These are phyloP conservation scores for Diplocarpon mali DNA, from an alignment of 2,329 filamentous ascomycete genomes.

Conservation along the genomic window DNA sequence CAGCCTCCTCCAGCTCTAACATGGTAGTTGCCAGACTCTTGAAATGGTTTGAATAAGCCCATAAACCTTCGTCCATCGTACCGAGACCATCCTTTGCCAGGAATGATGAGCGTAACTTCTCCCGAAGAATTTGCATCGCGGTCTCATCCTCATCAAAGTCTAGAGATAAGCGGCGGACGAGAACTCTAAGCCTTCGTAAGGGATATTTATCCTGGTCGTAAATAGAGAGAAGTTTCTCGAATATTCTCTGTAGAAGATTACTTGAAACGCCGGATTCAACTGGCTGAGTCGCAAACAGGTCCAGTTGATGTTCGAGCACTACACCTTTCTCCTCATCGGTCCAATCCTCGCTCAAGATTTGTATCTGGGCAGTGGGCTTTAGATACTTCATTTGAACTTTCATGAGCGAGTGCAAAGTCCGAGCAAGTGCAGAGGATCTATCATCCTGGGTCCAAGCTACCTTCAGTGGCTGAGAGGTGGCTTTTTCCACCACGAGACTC, in stretches of 20 bases:
- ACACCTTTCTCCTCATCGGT: slow-evolving; percentile 42
- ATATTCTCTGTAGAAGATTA: slow-evolving; percentile 16
- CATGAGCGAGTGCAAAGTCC: slow-evolving; percentile 47
- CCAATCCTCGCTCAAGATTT: slow-evolving; percentile 19
- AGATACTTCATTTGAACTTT: slow-evolving; percentile 49
- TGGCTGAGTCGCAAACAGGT: slow-evolving; percentile 29
- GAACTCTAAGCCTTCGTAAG: slow-evolving; percentile 23
- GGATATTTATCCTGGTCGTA: slow-evolving; percentile 23
- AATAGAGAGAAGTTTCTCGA: slow-evolving; percentile 18
- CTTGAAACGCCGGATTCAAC: slow-evolving; percentile 7
- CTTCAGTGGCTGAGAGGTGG: slow-evolving; percentile 39
- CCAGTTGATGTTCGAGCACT: slow-evolving; percentile 49
- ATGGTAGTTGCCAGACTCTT: slow-evolving; percentile 18
- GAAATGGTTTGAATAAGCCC: slow-evolving; percentile 18
- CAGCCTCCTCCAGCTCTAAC: slow-evolving; percentile 20
- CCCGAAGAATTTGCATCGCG: slow-evolving; percentile 1
- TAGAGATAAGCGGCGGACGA: slow-evolving; percentile 18
- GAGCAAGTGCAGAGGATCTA: slow-evolving; percentile 41
- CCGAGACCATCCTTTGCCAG: slow-evolving; percentile 7
- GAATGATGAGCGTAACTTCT: slow-evolving; percentile 9
- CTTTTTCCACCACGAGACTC: slow-evolving; percentile 37
- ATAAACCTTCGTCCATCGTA: slow-evolving; percentile 20
- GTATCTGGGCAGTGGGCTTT: slow-evolving; percentile 40
- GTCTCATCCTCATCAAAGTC: slow-evolving; percentile 12
- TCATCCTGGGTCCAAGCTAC: slow-evolving; percentile 42